Evolutionary conservation across 208 protist genomes (phyloP).

Genomic region (Acanthamoeba pearcei): DNA sequence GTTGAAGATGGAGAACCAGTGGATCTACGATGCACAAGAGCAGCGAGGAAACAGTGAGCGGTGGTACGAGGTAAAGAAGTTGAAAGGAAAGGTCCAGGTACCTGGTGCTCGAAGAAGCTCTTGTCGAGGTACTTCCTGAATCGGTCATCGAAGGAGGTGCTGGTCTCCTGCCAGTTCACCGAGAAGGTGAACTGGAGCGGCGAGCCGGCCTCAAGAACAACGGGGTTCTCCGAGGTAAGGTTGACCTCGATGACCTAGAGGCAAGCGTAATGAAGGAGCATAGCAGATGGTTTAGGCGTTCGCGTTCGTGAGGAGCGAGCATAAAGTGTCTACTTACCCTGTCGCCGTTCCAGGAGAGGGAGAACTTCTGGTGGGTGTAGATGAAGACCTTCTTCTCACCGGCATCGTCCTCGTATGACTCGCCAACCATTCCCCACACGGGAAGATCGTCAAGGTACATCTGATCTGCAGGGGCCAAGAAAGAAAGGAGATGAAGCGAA

Average conservation of each 20-base stretch:
- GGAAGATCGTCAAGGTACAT: conserved; percentile 91
- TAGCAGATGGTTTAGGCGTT: too few species aligned
- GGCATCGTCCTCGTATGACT: conserved; percentile 57
- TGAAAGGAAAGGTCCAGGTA: conserved; percentile 44
- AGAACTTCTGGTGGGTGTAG: conserved; percentile 93
- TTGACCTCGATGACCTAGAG: conserved; percentile 91
- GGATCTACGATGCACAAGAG: conserved; percentile 83
- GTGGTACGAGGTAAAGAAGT: background rate
- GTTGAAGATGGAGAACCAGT: conserved; percentile 96
- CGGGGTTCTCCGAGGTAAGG: conserved; percentile 86
- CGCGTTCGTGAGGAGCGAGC: background rate
- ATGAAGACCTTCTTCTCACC: conserved; percentile 82
- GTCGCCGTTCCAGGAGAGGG: conserved; percentile 89
- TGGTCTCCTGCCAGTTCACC: conserved; percentile 88
- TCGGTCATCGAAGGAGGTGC: conserved; percentile 91
- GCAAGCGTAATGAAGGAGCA: too few species aligned
- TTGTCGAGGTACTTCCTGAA: conserved; percentile 94
- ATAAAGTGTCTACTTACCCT: conserved; percentile 64
- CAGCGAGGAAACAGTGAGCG: background rate
- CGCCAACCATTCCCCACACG: conserved; percentile 90
- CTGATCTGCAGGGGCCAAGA: conserved; percentile 52
- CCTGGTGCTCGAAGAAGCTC: conserved; percentile 92
- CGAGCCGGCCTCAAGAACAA: conserved; percentile 72
- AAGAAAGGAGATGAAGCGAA: background rate
- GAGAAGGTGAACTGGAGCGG: conserved; percentile 93